Evolutionary conservation across 208 protist species (phyloP).

Genomic region (Leishmania braziliensis): DNA sequence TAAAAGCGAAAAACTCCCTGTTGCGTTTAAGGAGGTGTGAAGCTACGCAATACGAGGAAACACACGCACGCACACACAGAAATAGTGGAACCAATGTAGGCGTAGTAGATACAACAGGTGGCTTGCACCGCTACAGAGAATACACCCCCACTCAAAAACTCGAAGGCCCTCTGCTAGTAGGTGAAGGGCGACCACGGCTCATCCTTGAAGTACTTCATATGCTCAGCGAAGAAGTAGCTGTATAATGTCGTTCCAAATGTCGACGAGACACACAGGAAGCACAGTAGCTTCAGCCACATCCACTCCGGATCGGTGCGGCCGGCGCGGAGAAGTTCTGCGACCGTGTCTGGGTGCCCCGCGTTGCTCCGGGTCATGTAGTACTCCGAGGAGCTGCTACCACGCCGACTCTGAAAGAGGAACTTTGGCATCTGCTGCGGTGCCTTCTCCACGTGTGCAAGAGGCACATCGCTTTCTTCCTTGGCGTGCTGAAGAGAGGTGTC

Average conservation of each 20-base stretch:
- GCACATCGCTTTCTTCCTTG: background rate
- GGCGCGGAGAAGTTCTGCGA: conserved; percentile 48
- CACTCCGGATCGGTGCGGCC: conserved; percentile 79
- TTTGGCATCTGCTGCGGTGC: background rate
- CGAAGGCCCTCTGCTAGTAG: conserved; percentile 8
- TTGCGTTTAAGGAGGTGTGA: background rate
- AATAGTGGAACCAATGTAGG: background rate
- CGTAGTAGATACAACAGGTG: background rate
- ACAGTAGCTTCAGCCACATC: conserved; percentile 84
- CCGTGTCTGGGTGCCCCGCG: conserved; percentile 61
- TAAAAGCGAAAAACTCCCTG: background rate
- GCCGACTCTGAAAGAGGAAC: conserved; percentile 58
- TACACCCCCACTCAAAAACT: background rate
- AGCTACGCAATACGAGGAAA: background rate
- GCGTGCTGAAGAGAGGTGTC: conserved; percentile 9
- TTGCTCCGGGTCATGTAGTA: conserved; percentile 60
- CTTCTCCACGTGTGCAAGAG: background rate
- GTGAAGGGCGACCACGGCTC: conserved; percentile 81
- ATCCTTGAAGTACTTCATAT: conserved; percentile 86
- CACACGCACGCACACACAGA: too few relatives aligned
- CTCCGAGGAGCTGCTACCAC: conserved; percentile 42
- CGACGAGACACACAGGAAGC: conserved; percentile 74
- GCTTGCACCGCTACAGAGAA: background rate
- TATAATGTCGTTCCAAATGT: conserved; percentile 76
- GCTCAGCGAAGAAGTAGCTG: conserved; percentile 72